Base-by-base conservation (phyloP, 768 basidiomycete species). In the Suillus weaverae region DNA sequence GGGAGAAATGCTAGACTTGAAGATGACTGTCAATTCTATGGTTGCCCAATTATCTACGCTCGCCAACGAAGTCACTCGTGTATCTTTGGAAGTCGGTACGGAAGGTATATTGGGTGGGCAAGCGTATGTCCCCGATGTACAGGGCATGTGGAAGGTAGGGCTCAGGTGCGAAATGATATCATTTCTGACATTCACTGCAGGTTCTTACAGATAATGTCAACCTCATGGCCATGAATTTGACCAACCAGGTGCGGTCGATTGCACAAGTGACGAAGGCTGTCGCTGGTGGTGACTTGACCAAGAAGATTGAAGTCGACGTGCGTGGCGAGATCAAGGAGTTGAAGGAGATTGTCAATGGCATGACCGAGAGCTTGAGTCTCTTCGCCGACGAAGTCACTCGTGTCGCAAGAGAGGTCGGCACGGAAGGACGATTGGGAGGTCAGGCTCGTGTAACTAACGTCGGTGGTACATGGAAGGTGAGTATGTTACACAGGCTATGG, bases 331-430 rank as follows among this genome's bases (percentile, higher is more conserved):
- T 98, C 74, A 78, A 91, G 65, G 91, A 94, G 74, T 75, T 92
- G 78, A 92, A 94, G 78, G 89, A 92, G 76, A 98, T 95, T 1
- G 95, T 98, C 46, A 99, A 99, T 72, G 90, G 86, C 62, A 99
- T 98, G 96, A 97, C 95, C 13, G 91, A 88, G 78, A 88, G 86
- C 72, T 74, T 94, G 76, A 92, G 89, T 70, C 82, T 92, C 48
- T 94, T 95, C 74, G 93, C 93, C 0, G 90, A 91, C 70, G 92
- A 94, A 77, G 87, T 88, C 63, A 87, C 87, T 36, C 82, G 95
- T 62, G 96, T 99, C 36, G 97, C 96, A 4, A 86, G 94, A 68
- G 95, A 99, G 78, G 97, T 99, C 73, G 97, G 97, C 35, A 98
- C 96, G 9, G 97, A 99, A 74, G 97, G 97, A 39, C 85, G 89